These are phyloP conservation scores for Malassezia nana DNA, from an alignment of 1,284 basidiomycete species.

Conservation along the genomic window DNA sequence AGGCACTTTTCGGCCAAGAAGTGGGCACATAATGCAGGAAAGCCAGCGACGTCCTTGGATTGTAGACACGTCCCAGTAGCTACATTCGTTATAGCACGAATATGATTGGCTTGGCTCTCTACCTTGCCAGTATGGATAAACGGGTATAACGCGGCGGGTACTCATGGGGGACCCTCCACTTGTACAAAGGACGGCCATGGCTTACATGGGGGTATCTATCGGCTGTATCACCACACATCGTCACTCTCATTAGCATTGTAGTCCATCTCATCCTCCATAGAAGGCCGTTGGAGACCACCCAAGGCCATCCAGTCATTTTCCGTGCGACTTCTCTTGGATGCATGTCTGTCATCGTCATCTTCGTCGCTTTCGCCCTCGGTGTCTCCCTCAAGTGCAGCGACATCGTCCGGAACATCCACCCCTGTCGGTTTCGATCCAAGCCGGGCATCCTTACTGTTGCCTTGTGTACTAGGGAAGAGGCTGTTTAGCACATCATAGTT, in stretches of 20 bases:
- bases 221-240: conserved; percentile 3
- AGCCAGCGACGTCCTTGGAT: neutral
- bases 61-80: neutral
- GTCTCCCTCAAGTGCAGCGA: neutral
- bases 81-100: neutral
- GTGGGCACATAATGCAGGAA: neutral
- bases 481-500: conserved; percentile 45
- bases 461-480: conserved; percentile 23
- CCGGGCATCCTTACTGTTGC: conserved; percentile 18
- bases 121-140: neutral
- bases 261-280: neutral
- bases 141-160: neutral
- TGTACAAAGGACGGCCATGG: too few species aligned
- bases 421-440: neutral
- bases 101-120: neutral
- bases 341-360: conserved; percentile 18
- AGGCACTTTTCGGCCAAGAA: neutral
- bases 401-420: neutral
- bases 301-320: conserved; percentile 3
- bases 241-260: conserved; percentile 23
- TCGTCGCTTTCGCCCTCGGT: conserved; percentile 20
- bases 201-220: conserved; percentile 1
- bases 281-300: neutral
- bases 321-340: conserved; percentile 18
- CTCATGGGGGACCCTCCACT: neutral